Base-by-base conservation (phyloP, 139 green algal genomes). In the Chlorella vulgaris region DNA sequence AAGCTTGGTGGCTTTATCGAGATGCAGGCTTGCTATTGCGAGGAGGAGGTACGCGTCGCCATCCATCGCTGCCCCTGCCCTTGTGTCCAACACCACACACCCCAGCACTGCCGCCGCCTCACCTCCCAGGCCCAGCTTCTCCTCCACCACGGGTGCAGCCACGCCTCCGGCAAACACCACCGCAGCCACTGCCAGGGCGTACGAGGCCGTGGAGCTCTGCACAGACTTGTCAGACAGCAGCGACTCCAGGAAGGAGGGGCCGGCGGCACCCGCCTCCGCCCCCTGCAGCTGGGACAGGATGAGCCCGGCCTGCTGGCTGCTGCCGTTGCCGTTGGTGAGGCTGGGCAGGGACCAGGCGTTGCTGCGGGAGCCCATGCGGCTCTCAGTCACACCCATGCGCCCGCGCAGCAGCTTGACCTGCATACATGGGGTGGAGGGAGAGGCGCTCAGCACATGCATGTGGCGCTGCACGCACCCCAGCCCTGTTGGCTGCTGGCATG, bases 91-190 rank as follows among this genome's bases (percentile, higher is more conserved):
- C n/a, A n/a, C n/a, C n/a, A n/a, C n/a, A n/a, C n/a, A n/a, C n/a
- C n/a, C n/a, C n/a, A n/a, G n/a, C n/a, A n/a, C n/a, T n/a, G n/a
- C n/a, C n/a, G n/a, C n/a, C n/a, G n/a, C n/a, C 70, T 67, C 71
- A 78, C 71, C 73, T 24, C 73, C 73, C 73, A 79, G 73, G 73
- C 73, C 73, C 36, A 79, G 35, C 73, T 79, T 79, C 47, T 79
- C 73, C 73, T 79, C 73, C 35, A 79, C 7, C 73, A 79, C 73
- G 24, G 73, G 73, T 35, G 73, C 73, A 50, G 62, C 73, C 73
- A 79, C 73, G 73, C 73, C 73, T 35, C 53, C 73, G 31, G 62
- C 35, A 35, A 68, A 53, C 8, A 79, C 73, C 7, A 79, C 50
- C 24, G 51, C 53, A 18, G 73, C 73, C 33, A 79, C 53, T 24